phyloP scores from a whole-genome alignment of 1,139 yeast species.

The Scheffersomyces cryptocercus region DNA sequence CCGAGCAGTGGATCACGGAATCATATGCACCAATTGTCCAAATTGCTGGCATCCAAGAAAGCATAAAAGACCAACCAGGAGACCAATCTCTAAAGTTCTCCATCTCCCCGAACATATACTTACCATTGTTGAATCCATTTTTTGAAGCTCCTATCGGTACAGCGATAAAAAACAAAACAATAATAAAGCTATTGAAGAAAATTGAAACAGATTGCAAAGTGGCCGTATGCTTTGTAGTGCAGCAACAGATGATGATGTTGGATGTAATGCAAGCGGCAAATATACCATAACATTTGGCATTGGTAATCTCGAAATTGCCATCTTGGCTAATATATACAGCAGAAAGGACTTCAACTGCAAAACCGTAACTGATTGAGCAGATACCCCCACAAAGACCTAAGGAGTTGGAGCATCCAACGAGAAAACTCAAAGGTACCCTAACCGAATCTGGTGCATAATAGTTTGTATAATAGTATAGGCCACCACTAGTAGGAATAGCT shows the following conservation, averaged over 20 bases:
- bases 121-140: conserved; percentile 38
- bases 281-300: conserved; percentile 35
- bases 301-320: conserved; percentile 32
- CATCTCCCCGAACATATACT: conserved; percentile 47
- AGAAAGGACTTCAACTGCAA: conserved; percentile 36
- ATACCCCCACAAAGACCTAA: conserved; percentile 38
- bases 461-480: conserved; percentile 48
- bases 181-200: conserved; percentile 52
- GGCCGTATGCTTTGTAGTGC: conserved; percentile 46
- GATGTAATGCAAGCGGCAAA: conserved; percentile 34
- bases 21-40: conserved; percentile 38
- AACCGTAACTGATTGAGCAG: conserved; percentile 42
- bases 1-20: conserved; percentile 33
- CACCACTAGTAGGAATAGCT: conserved; percentile 71
- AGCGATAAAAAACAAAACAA: conserved; percentile 64
- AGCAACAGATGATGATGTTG: conserved; percentile 29
- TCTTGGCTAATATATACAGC: conserved; percentile 33
- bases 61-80: conserved; percentile 54
- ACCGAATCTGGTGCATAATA: conserved; percentile 34
- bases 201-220: conserved; percentile 62
- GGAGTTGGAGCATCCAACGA: conserved; percentile 37
- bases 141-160: conserved; percentile 55
- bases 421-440: conserved; percentile 38
- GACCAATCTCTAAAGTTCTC: conserved; percentile 61
- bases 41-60: conserved; percentile 32